Conservation (phyloP, 2,329 filamentous ascomycete species). For the Xylaria sp. region DNA sequence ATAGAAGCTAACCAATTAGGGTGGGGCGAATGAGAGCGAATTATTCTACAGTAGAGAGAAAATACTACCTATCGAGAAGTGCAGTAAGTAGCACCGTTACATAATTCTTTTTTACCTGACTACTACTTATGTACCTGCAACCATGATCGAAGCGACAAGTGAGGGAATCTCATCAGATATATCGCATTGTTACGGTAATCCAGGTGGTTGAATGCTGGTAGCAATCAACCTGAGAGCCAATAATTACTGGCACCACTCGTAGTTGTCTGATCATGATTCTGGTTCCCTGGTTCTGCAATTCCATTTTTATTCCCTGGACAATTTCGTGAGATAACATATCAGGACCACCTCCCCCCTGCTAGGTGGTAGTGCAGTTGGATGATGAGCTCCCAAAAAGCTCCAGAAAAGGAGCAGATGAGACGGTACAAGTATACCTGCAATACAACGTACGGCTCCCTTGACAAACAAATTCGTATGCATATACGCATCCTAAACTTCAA, state of each 20-base stretch:
- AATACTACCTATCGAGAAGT: background rate
- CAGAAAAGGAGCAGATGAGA: slow-evolving; percentile 6
- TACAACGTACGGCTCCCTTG: background rate
- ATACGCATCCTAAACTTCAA: no score
- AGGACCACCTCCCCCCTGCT: slow-evolving; percentile 5
- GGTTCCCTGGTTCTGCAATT: slow-evolving; percentile 2
- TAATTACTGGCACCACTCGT: background rate
- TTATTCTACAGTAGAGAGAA: background rate
- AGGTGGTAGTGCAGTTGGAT: slow-evolving; percentile 11
- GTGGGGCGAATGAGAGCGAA: background rate
- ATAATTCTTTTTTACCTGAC: background rate
- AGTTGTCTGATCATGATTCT: background rate
- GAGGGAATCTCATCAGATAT: background rate
- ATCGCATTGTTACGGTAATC: background rate
- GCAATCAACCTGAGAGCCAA: background rate
- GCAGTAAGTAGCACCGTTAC: background rate
- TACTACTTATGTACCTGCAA: background rate
- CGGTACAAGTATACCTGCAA: background rate
- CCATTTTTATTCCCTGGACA: background rate
- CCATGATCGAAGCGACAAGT: background rate
- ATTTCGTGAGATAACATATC: slow-evolving; percentile 1
- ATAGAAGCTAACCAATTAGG: slow-evolving; percentile 19
- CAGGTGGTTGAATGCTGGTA: background rate
- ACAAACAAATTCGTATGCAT: background rate
- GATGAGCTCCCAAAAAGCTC: slow-evolving; percentile 5